phyloP scores from a whole-genome alignment of 1,284 basidiomycete species.

The Sanghuangporus weigelae region DNA sequence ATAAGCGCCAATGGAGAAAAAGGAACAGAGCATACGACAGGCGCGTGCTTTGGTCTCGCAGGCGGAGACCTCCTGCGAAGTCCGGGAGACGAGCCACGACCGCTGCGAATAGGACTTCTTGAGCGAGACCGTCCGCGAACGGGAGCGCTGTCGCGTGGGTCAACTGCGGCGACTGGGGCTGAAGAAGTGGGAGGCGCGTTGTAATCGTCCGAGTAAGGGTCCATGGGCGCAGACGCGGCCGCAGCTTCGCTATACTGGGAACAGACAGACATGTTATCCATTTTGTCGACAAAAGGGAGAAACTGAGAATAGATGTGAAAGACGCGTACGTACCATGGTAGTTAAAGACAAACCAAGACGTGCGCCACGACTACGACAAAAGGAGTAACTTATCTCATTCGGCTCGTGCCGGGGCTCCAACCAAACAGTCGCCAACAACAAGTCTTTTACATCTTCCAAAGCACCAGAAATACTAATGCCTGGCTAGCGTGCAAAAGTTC shows the following conservation, averaged over 20 bases:
- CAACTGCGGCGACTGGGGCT: conserved; percentile 29
- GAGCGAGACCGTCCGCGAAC: conserved; percentile 54
- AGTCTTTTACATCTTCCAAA: too few relatives aligned
- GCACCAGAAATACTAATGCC: too few relatives aligned
- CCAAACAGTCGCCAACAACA: too few relatives aligned
- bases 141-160: conserved; percentile 43
- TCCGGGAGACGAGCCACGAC: conserved; percentile 42
- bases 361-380: conserved; percentile 9
- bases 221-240: conserved; percentile 39
- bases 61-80: conserved; percentile 42
- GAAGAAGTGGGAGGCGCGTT: conserved; percentile 54
- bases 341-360: conserved; percentile 33
- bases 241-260: conserved; percentile 43
- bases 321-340: conserved; percentile 56
- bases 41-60: conserved; percentile 62
- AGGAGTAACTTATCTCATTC: conserved; percentile 9
- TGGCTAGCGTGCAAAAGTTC: too few relatives aligned
- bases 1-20: conserved; percentile 8
- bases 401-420: neutral
- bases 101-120: conserved; percentile 52
- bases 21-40: conserved; percentile 50
- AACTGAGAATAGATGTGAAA: conserved; percentile 11
- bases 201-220: conserved; percentile 80
- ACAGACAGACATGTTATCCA: conserved; percentile 8
- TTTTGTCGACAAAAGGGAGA: neutral